Evolutionary conservation across 768 basidiomycete genomes (phyloP), one percentile per base, ranked within the genome.

Genomic region (Suillus occidentalis): DNA sequence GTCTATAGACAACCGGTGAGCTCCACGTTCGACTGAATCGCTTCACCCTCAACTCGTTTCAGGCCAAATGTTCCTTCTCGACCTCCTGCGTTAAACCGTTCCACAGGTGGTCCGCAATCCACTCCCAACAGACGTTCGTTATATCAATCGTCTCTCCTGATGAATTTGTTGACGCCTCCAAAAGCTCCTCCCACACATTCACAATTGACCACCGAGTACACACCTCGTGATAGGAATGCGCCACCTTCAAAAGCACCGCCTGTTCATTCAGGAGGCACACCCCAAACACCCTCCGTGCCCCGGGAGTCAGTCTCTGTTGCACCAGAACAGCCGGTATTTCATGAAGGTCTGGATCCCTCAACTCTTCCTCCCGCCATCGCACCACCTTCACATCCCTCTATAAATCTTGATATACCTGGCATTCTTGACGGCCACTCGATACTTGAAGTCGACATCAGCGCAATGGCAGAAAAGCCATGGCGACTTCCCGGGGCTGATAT

Each of bases 401-500:
- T 96, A 67, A 90, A 95, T 68, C 89, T 89, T 18, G 79, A 83
- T 22, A 82, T 80, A 12, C 79, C 87, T 10, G 93, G 91, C 8
- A 81, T 84, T 39, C 78, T 92, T 52, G 86, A 92, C 71, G 87
- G 93, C 12, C 89, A 85, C 60, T 89, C 88, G 36, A 91, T 97
- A 52, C 86, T 94, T 42, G 95, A 97, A 63, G 84, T 95, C 34
- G 96, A 97, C 73, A 70, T 97, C 58, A 83, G 75, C 53, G 85
- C 87, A 34, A 82, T 91, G 81, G 78, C 84, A 10, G 91, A 94
- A 66, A 97, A 97, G 72, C 89, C 89, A 5, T 99, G 97, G 97
- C 82, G 97, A 66, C 79, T 89, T 65, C 91, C 95, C 9, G 97
- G 97, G 40, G 89, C 92, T 5, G 95, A 97, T 80, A 83, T 97